These are phyloP conservation scores for Durusdinium trenchii DNA, from an alignment of 73 alveolate genomes.

Conservation along the genomic window DNA sequence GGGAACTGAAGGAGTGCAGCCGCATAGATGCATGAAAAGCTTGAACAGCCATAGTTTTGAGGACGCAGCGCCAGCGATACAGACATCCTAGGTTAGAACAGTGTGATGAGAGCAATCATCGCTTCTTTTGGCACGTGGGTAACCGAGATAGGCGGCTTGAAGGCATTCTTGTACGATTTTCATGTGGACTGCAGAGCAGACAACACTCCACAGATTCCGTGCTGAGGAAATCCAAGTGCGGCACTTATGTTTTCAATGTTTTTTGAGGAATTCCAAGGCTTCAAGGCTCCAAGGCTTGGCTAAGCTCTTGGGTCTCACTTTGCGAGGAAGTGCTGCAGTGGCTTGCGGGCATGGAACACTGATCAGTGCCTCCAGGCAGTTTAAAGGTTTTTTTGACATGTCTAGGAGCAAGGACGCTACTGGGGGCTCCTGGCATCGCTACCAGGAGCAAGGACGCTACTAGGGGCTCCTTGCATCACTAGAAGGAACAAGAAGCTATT, in stretches of 20 bases:
- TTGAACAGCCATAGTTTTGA: background rate
- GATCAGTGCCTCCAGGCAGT: conserved; percentile 82
- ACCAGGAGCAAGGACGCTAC: too few relatives aligned
- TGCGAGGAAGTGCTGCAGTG: conserved; percentile 92
- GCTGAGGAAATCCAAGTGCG: conserved; percentile 17
- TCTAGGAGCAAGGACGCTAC: too few relatives aligned
- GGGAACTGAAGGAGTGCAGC: conserved; percentile 80
- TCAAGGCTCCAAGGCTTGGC: too few relatives aligned
- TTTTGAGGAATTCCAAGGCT: too few relatives aligned
- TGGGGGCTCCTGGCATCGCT: too few relatives aligned
- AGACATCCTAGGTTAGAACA: background rate
- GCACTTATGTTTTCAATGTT: background rate
- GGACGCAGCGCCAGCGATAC: background rate
- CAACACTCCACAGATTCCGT: background rate
- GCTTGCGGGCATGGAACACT: conserved; percentile 91
- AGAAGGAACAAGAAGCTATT: too few relatives aligned
- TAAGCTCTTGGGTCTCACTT: too few relatives aligned
- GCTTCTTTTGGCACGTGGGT: conserved; percentile 92
- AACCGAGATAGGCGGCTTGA: conserved; percentile 61
- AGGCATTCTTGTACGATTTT: background rate
- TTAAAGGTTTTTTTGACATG: background rate
- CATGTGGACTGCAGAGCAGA: background rate
- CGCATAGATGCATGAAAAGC: background rate
- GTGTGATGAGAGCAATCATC: conserved; percentile 59
- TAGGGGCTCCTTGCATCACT: too few relatives aligned